Evolutionary conservation across 2,329 filamentous ascomycete species (phyloP).

Genomic region (Diaporthe velutina): DNA sequence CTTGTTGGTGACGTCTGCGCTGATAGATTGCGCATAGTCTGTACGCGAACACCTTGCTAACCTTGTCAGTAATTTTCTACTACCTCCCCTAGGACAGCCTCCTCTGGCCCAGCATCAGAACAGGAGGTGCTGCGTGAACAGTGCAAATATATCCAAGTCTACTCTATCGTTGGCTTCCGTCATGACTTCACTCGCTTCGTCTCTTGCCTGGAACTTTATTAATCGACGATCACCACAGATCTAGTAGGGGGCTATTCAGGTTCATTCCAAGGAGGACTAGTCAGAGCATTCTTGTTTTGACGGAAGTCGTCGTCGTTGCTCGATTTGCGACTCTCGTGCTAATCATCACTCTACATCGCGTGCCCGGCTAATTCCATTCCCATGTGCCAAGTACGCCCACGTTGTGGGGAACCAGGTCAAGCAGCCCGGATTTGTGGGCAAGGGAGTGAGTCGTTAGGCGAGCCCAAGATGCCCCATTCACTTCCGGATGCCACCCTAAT

Average conservation of each 20-base stretch:
- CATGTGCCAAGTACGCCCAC: conserved; percentile 1
- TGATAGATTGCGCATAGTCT: not conserved
- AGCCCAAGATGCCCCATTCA: not conserved
- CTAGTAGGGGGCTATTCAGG: not conserved
- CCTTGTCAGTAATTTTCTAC: too few species aligned
- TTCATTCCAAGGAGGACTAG: not conserved
- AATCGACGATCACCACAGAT: too few species aligned
- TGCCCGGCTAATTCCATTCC: not conserved
- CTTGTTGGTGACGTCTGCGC: not conserved
- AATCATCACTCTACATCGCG: not conserved
- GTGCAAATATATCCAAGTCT: too few species aligned
- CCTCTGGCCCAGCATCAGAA: too few species aligned
- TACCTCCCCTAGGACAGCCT: too few species aligned
- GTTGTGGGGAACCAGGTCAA: not conserved
- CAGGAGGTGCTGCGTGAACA: not conserved
- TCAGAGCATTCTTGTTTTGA: not conserved
- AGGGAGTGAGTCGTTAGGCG: not conserved
- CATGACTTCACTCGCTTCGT: not conserved
- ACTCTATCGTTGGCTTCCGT: not conserved
- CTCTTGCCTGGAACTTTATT: not conserved
- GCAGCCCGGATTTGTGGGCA: not conserved
- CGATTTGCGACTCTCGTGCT: not conserved
- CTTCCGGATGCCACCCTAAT: not conserved
- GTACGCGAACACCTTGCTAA: not conserved
- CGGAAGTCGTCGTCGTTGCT: not conserved